Percentiles rank a stretch among this genome's conserved stretches.
These are phyloP conservation scores for Chytridium lagenaria DNA, from an alignment of 371 early-diverging fungal species.

Conservation along the genomic window DNA sequence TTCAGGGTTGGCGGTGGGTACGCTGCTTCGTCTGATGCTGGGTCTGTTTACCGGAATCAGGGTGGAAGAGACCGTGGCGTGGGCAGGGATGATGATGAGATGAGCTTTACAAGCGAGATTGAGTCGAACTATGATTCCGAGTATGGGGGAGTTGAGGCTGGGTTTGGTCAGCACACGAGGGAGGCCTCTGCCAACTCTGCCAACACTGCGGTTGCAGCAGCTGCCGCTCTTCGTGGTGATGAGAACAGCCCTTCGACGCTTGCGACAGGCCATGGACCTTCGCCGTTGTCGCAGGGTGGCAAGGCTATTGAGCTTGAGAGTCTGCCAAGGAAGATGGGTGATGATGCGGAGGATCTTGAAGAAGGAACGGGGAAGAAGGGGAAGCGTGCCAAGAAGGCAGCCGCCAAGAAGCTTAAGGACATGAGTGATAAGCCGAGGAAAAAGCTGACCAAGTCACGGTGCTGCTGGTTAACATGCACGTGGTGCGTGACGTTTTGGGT, in stretches of 20 bases:
- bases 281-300: slow-evolving; percentile 3
- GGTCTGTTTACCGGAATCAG: slow-evolving; percentile 10
- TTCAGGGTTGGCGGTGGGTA: slow-evolving; percentile 21
- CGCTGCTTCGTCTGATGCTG: slow-evolving; percentile 25
- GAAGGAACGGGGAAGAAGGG: slow-evolving; percentile 4
- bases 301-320: slow-evolving; percentile 34
- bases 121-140: slow-evolving; percentile 47
- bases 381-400: background rate
- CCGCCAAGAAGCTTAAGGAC: slow-evolving; percentile 6
- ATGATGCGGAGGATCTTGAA: slow-evolving; percentile 20
- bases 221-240: background rate
- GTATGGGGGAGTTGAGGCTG: slow-evolving; percentile 21
- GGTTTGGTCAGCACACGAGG: background rate
- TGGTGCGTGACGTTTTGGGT: slow-evolving; percentile 91
- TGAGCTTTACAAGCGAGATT: slow-evolving; percentile 33
- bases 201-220: background rate
- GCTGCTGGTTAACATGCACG: slow-evolving; percentile 79
- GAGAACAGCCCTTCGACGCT: background rate
- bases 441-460: slow-evolving; percentile 40
- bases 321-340: background rate
- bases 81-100: slow-evolving; percentile 14
- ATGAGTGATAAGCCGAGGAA: slow-evolving; percentile 28
- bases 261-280: background rate
- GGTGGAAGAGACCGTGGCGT: background rate
- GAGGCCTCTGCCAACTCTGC: background rate